Evolutionary conservation across 805 yeast genomes (phyloP).

Genomic region (Schwanniomyces pseudopolymorphus): DNA sequence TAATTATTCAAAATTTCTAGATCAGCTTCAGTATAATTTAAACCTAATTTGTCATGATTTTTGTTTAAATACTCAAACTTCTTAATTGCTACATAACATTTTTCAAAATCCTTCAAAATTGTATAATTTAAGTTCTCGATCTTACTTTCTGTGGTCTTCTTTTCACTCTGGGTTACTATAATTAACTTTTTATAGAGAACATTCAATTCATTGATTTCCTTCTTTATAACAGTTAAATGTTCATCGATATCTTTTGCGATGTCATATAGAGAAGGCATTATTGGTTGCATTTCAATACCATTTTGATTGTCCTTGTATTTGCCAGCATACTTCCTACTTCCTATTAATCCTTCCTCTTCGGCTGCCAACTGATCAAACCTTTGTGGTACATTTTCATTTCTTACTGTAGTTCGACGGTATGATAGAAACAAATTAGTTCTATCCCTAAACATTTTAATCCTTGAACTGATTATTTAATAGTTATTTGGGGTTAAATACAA

Average conservation of each 20-base stretch:
- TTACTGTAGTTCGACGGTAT: constrained; percentile 86
- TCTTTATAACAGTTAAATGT: constrained; percentile 51
- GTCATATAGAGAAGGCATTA: constrained; percentile 81
- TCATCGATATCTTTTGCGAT: constrained; percentile 71
- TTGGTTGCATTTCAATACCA: constrained; percentile 57
- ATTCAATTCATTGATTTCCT: constrained; percentile 58
- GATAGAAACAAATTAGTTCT: constrained; percentile 90
- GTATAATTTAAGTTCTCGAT: constrained; percentile 76
- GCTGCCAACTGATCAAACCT: constrained; percentile 43
- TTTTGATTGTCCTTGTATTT: constrained; percentile 21
- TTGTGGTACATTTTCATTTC: constrained; percentile 27
- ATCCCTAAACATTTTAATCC: constrained; percentile 73
- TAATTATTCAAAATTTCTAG: constrained; percentile 71
- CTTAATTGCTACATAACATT: constrained; percentile 74
- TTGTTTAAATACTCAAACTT: constrained; percentile 48
- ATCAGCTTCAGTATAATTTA: constrained; percentile 46
- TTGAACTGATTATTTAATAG: background rate
- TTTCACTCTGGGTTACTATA: constrained; percentile 85
- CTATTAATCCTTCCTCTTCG: constrained; percentile 62
- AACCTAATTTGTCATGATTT: constrained; percentile 42
- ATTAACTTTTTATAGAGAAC: constrained; percentile 76
- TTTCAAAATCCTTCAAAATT: constrained; percentile 75
- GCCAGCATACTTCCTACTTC: constrained; percentile 23
- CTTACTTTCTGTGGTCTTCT: constrained; percentile 67
- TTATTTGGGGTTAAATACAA: background rate